Evolutionary conservation across 2,329 filamentous ascomycete genomes (phyloP), one percentile per base, ranked within the genome.

Genomic region (Alternaria ventricosa): DNA sequence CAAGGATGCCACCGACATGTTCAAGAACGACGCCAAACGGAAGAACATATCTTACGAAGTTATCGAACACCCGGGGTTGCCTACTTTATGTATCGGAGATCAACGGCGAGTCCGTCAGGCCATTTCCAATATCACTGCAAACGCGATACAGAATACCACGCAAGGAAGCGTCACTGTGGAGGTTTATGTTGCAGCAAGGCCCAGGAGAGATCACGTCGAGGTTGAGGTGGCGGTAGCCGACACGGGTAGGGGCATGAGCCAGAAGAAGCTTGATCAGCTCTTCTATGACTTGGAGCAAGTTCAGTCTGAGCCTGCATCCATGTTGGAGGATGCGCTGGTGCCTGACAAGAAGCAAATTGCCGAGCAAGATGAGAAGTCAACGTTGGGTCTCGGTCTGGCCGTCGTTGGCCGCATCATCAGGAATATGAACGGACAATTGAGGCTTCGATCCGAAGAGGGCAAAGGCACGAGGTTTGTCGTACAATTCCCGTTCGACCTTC

Each of bases 371-470:
- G 74, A 80, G 8, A 82, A 82, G 56, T 81, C 82, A 10, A 89
- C 89, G 0, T 80, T 97, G 1, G 94, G 94, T 0, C 85, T 97
- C 10, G 94, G 94, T 0, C 84, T 97, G n/a, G 94, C 94, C 0
- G 85, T 96, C 12, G 94, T 97, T n/a, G 92, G 92, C 15, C 88
- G 94, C 41, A 92, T 93, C 36, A 86, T 97, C 30, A 88, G 90
- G n/a, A 97, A 94, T 73, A 96, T 97, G 92, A 90, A 95, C 62
- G 94, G 94, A 0, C 94, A 97, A 73, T 80, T 97, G 28, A 88
- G 93, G 2, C 82, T 97, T 1, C 95, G 94, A 72, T 97, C 93
- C 0, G 92, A 96, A 72, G 87, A 91, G 75, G 91, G 91, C 2
- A 92, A 90, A 71, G 94, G 94, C 1, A 94, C 93, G 18, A 87